A percentile compares a stretch with the other conserved stretches of the same genome.
phyloP scores from a whole-genome alignment of 23 red algal genomes.

The Rhodosorus marinus region DNA sequence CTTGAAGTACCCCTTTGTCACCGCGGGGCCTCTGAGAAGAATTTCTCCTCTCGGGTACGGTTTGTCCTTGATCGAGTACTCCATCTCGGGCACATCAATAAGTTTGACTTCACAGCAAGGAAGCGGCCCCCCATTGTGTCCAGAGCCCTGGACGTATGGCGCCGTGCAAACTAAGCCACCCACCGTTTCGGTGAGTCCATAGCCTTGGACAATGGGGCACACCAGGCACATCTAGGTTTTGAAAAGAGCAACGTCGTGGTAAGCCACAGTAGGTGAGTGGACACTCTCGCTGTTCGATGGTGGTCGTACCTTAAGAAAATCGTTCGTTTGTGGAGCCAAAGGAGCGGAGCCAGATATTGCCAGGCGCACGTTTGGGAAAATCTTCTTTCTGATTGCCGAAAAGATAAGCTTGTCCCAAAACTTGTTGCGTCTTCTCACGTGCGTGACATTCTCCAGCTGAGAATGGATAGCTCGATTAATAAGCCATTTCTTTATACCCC shows the following conservation, averaged over 20 bases:
- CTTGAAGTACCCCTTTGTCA: constrained; percentile 52
- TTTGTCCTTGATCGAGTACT: constrained; percentile 40
- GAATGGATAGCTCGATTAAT: constrained; percentile 44
- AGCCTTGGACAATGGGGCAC: constrained; percentile 70
- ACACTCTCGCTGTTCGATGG: neutral
- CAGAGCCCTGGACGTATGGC: constrained; percentile 14
- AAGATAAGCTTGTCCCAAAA: constrained; percentile 76
- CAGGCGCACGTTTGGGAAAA: constrained; percentile 43
- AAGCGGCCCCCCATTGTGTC: constrained; percentile 46
- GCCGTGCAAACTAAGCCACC: constrained; percentile 48
- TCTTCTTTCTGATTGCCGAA: constrained; percentile 25
- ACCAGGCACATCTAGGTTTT: too few species aligned
- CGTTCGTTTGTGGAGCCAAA: constrained; percentile 43
- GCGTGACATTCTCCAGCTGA: constrained; percentile 29
- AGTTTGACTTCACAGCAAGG: constrained; percentile 63
- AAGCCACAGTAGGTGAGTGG: neutral
- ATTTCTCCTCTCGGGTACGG: constrained; percentile 71
- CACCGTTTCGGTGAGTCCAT: constrained; percentile 84
- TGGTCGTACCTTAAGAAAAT: constrained; percentile 92
- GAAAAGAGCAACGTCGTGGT: neutral
- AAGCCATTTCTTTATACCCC: constrained; percentile 34
- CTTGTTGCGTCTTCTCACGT: constrained; percentile 10
- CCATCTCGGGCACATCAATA: constrained; percentile 83
- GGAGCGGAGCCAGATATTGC: constrained; percentile 76
- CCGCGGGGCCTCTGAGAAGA: constrained; percentile 46